Evolutionary conservation across 139 green algal species (phyloP), one percentile per base, ranked within the genome.

Genomic region (Closterium sp.): DNA sequence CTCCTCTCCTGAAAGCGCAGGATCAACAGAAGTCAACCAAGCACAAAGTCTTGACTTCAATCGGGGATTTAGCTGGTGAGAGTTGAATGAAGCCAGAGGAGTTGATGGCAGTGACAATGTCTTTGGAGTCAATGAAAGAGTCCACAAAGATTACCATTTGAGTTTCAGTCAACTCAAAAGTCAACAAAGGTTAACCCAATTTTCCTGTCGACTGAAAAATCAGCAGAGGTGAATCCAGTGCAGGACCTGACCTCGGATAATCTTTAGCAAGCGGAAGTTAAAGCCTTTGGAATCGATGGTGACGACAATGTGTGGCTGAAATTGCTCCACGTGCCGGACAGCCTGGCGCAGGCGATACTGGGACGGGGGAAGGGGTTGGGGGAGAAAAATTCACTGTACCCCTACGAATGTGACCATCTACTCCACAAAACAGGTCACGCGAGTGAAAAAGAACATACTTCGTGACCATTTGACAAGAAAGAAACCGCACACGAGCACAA

Each of bases 201-300:
- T 50, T 50, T 50, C 13, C 38, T 17, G 38, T 50, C 38, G 7
- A 50, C 38, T 50, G 1, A 50, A 50, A 11, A 79, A 2, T 79
- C 62, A 79, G 4, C 62, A 79, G 62, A 79, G 7, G 62, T 79
- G 13, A 79, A 79, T 9, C 5, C 62, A 24, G 17, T 27, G 19
- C 62, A 22, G 27, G 62, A 22, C 27, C 62, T 13, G 17, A 79
- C 62, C 62, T 79, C 62, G 1, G 2, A 79, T 79, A 24, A 13
- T 13, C 62, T 79, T 88, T 24, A 88, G 85, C 85, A 88, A 10
- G 85, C 85, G 85, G 19, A 34, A 31, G 13, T 31, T 34, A 24
- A 88, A 88, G 85, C 85, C 85, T 24, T 88, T 88, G 85, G 85
- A 88, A 24, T 88, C 85, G 29, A 88, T 88, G 85, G 85, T 88